These are phyloP conservation scores for Syncephalastrum contaminatum DNA, from an alignment of 371 early-diverging fungal genomes.

Conservation along the genomic window DNA sequence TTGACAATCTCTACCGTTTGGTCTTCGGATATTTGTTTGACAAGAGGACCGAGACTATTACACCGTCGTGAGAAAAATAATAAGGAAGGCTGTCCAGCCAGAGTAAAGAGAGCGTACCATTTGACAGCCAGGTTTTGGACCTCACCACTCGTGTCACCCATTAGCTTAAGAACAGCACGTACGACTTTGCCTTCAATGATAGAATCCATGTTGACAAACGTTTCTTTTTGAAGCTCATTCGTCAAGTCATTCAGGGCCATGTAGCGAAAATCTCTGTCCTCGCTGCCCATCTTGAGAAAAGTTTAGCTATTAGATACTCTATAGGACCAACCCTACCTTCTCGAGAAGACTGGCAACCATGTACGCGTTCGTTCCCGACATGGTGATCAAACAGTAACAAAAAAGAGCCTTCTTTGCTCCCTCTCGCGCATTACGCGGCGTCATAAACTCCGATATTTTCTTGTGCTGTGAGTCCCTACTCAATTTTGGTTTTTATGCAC, in stretches of 20 bases:
- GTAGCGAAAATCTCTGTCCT: slow-evolving; percentile 91
- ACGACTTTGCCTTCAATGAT: slow-evolving; percentile 65
- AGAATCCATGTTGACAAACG: slow-evolving; percentile 58
- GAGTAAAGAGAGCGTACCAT: slow-evolving; percentile 52
- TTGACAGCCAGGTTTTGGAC: slow-evolving; percentile 93
- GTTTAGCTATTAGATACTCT: neutral
- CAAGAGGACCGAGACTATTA: slow-evolving; percentile 75
- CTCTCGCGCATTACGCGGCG: too few relatives aligned
- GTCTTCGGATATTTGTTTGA: slow-evolving; percentile 68
- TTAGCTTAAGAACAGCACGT: slow-evolving; percentile 67
- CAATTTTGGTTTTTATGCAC: too few relatives aligned
- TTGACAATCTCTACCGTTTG: slow-evolving; percentile 70
- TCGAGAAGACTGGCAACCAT: slow-evolving; percentile 66
- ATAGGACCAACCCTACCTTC: slow-evolving; percentile 41
- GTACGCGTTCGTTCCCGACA: slow-evolving; percentile 60
- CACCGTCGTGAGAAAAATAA: neutral
- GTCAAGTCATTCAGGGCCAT: slow-evolving; percentile 92
- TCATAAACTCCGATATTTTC: too few relatives aligned
- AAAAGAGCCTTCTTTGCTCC: too few relatives aligned
- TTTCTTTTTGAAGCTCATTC: slow-evolving; percentile 65
- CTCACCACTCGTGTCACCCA: slow-evolving; percentile 88
- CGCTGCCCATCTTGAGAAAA: slow-evolving; percentile 60
- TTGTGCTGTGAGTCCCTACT: too few relatives aligned
- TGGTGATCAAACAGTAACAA: slow-evolving; percentile 5
- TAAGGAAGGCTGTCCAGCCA: neutral